Evolutionary conservation across 148 eudicot genomes (phyloP).

Genomic region (Arctostaphylos glauca): DNA sequence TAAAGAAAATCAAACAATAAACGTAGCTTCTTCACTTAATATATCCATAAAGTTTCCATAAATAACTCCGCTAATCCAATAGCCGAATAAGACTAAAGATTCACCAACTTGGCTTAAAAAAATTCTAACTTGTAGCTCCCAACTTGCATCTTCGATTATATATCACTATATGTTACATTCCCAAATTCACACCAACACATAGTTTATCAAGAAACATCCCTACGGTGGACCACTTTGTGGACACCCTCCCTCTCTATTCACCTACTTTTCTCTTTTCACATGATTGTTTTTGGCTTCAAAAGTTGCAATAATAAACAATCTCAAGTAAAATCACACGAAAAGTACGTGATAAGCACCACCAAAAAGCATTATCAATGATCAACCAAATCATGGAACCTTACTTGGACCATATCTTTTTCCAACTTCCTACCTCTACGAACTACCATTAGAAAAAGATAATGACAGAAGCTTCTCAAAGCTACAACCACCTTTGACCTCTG

Average conservation of each 20-base stretch:
- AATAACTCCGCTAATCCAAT: too few species aligned
- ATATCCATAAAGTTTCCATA: too few species aligned
- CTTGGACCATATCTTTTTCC: conserved; percentile 11
- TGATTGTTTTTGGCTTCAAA: neutral
- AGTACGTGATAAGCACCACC: conserved; percentile 23
- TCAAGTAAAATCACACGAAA: neutral
- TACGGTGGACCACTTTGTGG: neutral
- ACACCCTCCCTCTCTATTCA: neutral
- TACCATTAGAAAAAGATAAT: neutral
- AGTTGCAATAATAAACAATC: neutral
- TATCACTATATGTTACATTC: too few species aligned
- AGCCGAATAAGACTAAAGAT: too few species aligned
- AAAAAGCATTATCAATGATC: conserved; percentile 2
- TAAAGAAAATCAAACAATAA: too few species aligned
- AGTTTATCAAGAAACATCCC: neutral
- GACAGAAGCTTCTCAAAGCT: neutral
- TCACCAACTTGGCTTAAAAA: too few species aligned
- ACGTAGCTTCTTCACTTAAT: too few species aligned
- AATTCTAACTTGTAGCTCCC: too few species aligned
- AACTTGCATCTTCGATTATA: too few species aligned
- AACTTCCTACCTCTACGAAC: neutral
- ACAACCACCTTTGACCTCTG: conserved; percentile 29
- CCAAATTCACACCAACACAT: too few species aligned
- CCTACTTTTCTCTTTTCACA: neutral
- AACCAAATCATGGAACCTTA: conserved; percentile 10